Percentiles rank a stretch among this genome's conserved stretches.
These are phyloP conservation scores for Nannochloropsis salina DNA, from an alignment of 108 stramenopile genomes.

Conservation along the genomic window DNA sequence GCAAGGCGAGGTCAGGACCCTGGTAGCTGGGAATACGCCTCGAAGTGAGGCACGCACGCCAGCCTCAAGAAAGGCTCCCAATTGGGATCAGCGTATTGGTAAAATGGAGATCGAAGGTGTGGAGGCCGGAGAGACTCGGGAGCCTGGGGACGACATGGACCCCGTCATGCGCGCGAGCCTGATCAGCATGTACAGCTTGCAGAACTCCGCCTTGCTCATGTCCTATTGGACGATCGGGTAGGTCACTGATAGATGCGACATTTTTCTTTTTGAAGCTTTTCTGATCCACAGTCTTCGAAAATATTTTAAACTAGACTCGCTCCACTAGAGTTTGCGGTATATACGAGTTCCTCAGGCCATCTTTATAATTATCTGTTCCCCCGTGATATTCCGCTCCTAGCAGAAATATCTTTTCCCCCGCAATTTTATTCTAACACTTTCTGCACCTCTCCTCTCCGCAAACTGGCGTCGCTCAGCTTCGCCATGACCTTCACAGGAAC, in stretches of 20 bases:
- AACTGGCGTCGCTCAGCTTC: constrained; percentile 18
- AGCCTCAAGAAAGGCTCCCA: background rate
- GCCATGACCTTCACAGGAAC: constrained; percentile 50
- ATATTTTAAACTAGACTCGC: too few relatives aligned
- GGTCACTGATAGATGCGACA: background rate
- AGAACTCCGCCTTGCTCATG: background rate
- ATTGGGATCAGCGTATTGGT: background rate
- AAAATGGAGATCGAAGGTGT: background rate
- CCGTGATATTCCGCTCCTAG: too few relatives aligned
- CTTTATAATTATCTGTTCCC: too few relatives aligned
- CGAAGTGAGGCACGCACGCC: background rate
- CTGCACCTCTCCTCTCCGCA: too few relatives aligned
- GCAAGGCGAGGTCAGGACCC: background rate
- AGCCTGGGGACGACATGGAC: background rate
- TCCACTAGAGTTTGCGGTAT: too few relatives aligned
- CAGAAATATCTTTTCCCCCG: too few relatives aligned
- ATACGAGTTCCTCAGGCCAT: too few relatives aligned
- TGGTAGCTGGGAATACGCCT: background rate
- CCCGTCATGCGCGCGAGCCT: background rate
- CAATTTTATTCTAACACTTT: too few relatives aligned
- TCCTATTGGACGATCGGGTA: constrained; percentile 17
- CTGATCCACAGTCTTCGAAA: background rate
- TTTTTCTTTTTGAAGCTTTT: background rate
- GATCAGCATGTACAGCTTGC: background rate
- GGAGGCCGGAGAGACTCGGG: background rate